Evolutionary conservation across 805 yeast genomes (phyloP), one percentile per base, ranked within the genome.

Genomic region (Tetrapisispora phaffii): DNA sequence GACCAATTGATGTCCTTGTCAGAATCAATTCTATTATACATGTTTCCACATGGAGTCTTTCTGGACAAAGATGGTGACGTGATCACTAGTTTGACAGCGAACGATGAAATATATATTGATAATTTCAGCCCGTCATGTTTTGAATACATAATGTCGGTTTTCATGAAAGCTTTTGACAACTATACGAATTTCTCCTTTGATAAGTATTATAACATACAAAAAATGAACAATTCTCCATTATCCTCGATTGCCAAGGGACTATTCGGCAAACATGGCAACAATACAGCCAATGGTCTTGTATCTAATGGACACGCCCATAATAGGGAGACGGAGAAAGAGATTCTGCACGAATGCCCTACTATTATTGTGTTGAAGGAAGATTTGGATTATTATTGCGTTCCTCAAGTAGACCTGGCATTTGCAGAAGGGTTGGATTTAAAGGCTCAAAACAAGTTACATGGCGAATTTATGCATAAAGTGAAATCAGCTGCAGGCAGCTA

Each of bases 311-410:
- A 7, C n/a, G 1, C 33, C 28, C 51, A 8, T 28, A 44, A 20
- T 33, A 50, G 5, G 41, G 37, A 22, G 19, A 50, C 12, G 38
- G 81, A 77, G 46, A 74, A 80, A 1, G 78, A 76, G 35, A 77
- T 87, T 2, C 68, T 88, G 47, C 77, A 76, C 48, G 77, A 77
- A 47, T 82, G 85, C 52, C 97, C 97, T 0, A 81, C 95, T 1
- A 79, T 90, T 33, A 85, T 90, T 44, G 95, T 88, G 5, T 70
- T 90, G 45, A 72, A 96, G 48, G 97, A 90, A 61, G 97, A 90
- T 62, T 72, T 90, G 52, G 97, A 90, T 60, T 90, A 76, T 65
- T 90, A 88, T 62, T 84, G 90, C 49, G 78, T 90, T 17, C 93
- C 96, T 1, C 54, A 53, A 34, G 42, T 44, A 16, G 47, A 48